Conservation (phyloP, 805 yeast genomes). For the Scheffersomyces coipomensis region DNA sequence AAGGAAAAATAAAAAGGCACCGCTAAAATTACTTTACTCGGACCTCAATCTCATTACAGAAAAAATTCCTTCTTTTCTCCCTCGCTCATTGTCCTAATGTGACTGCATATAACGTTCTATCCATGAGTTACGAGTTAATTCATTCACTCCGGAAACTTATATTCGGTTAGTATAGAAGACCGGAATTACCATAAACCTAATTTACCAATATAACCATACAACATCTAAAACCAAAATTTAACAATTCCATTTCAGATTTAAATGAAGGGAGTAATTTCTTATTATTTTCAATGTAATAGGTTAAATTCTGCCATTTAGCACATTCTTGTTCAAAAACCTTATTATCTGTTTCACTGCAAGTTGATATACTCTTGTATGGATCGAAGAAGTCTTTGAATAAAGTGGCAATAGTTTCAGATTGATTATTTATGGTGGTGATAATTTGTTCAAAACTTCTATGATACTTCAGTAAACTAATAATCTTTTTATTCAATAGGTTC, state of each 20-base stretch:
- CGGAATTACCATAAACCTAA: no score
- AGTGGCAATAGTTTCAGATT: conserved; percentile 3
- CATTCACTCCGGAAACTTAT: no score
- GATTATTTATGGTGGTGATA: not conserved
- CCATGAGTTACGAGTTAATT: no score
- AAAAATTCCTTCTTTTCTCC: no score
- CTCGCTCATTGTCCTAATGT: no score
- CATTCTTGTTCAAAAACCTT: conserved; percentile 10
- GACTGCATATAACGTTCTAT: no score
- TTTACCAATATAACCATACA: no score
- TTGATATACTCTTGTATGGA: conserved; percentile 6
- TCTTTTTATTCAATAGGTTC: conserved; percentile 10
- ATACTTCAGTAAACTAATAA: conserved; percentile 15
- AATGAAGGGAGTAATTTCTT: conserved; percentile 12
- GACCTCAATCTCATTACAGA: no score
- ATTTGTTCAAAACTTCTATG: conserved; percentile 4
- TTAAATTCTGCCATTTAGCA: conserved; percentile 17
- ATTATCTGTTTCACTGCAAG: not conserved
- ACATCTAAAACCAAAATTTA: no score
- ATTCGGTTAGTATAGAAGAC: no score
- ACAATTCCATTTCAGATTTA: conserved; percentile 9
- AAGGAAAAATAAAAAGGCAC: no score
- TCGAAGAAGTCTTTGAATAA: conserved; percentile 6
- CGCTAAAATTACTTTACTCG: no score
- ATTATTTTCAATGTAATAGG: conserved; percentile 15